These are phyloP conservation scores for Microstroma glucosiphilum DNA, from an alignment of 1,284 basidiomycete species.

Conservation along the genomic window DNA sequence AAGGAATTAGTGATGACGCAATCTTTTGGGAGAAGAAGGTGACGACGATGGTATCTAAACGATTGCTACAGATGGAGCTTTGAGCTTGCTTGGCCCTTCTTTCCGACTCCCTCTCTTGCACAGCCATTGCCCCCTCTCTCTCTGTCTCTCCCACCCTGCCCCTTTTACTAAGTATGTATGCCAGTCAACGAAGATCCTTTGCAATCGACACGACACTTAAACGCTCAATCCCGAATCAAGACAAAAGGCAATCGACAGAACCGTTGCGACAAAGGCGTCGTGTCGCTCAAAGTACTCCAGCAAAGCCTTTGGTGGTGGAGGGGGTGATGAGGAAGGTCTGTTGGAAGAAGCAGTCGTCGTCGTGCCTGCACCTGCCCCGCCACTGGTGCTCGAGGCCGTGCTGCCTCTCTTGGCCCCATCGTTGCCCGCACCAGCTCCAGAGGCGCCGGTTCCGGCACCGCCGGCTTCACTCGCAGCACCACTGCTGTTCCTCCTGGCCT, in stretches of 20 bases:
- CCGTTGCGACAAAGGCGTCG: slow-evolving; percentile 3
- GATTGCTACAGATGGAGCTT: too few species aligned
- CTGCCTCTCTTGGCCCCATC: background rate
- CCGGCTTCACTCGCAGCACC: background rate
- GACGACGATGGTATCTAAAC: too few species aligned
- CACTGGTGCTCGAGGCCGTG: background rate
- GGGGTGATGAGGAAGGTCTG: background rate
- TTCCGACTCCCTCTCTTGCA: too few species aligned
- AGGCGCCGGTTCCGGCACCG: background rate
- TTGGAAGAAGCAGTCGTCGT: too few species aligned
- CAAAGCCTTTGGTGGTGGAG: background rate
- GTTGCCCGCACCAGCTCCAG: background rate
- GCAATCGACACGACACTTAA: background rate
- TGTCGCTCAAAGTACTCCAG: slow-evolving; percentile 5
- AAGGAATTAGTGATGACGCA: too few species aligned
- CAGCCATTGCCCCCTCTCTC: too few species aligned
- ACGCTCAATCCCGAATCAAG: background rate
- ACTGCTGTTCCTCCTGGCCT: too few species aligned
- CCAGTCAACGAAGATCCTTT: too few species aligned
- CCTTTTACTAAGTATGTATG: too few species aligned
- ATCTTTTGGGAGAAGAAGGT: too few species aligned
- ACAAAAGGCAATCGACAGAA: slow-evolving; percentile 3
- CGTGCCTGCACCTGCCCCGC: background rate
- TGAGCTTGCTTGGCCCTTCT: too few species aligned
- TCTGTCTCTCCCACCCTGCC: too few species aligned